These are phyloP conservation scores for Scedosporium boydii DNA, from an alignment of 2,329 filamentous ascomycete genomes.

Conservation along the genomic window DNA sequence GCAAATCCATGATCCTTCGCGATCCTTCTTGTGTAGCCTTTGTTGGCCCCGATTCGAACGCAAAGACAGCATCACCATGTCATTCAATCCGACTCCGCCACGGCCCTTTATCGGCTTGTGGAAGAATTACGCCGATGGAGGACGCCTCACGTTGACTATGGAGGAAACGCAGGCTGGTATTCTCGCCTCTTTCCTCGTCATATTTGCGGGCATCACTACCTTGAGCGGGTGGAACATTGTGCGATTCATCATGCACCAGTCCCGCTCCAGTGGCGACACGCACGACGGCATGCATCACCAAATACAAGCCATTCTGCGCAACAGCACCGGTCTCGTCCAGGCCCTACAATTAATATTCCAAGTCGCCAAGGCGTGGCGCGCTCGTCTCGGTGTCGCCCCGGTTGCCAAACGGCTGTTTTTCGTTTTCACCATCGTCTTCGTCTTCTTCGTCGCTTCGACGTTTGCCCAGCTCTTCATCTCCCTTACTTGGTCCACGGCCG, in stretches of 20 bases:
- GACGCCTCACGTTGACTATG: slow-evolving; percentile 5
- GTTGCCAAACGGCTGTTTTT: neutral
- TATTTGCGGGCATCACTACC: slow-evolving; percentile 7
- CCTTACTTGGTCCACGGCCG: slow-evolving; percentile 5
- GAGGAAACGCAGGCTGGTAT: slow-evolving; percentile 2
- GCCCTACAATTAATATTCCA: slow-evolving; percentile 5
- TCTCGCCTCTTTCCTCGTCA: slow-evolving; percentile 6
- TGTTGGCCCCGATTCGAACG: neutral
- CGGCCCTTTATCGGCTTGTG: slow-evolving; percentile 6
- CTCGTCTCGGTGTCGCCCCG: neutral
- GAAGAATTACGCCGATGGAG: slow-evolving; percentile 3
- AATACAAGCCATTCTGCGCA: slow-evolving; percentile 5
- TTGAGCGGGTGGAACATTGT: slow-evolving; percentile 6
- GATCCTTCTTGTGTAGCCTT: no score
- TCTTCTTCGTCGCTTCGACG: slow-evolving; percentile 5
- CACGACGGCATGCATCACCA: slow-evolving; percentile 6
- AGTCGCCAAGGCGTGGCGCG: slow-evolving; percentile 1
- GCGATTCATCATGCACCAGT: slow-evolving; percentile 5
- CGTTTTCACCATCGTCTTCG: slow-evolving; percentile 1
- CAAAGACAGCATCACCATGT: slow-evolving; percentile 1
- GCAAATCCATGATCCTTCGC: neutral
- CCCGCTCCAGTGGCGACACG: neutral
- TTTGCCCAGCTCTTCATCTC: slow-evolving; percentile 6
- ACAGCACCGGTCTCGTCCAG: slow-evolving; percentile 2
- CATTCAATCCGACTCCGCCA: slow-evolving; percentile 6